Evolutionary conservation across 1,284 basidiomycete species (phyloP), one percentile per base, ranked within the genome.

Genomic region (Laetiporus sulphureus): DNA sequence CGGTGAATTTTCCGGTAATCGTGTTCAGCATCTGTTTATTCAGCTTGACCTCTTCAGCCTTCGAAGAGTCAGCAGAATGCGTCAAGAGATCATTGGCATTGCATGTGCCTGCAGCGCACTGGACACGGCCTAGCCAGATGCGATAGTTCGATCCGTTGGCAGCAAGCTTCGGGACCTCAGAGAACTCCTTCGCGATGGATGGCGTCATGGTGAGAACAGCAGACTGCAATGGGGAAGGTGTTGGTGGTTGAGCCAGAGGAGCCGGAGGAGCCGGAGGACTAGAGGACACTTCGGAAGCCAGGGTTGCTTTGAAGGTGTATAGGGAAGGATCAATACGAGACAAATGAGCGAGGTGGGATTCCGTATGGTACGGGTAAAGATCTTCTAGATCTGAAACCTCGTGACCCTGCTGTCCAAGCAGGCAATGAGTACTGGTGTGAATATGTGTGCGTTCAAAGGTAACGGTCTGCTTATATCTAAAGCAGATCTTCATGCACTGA

Each of bases 21-120:
- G 27, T n/a, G n/a, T 23, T 42, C 38, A 44, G 36, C 12, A 44
- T 36, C 22, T 36, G 37, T 22, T n/a, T 21, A 22, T 33, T 33
- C 7, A 33, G 32, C 32, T 10, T 18, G 16, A 11, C 8, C 7
- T 33, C 32, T 7, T 33, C 32, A 7, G 8, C 8, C 10, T 33
- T 16, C 7, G 10, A 7, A 10, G 8, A 8, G 16, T 33, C 32
- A n/a, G 27, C 27, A 29, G 27, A 8, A 8, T n/a, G 8, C 8
- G 27, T 29, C 27, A 29, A 29, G 27, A n/a, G n/a, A n/a, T n/a
- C n/a, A n/a, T n/a, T n/a, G n/a, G n/a, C n/a, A n/a, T n/a, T n/a
- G n/a, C n/a, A n/a, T n/a, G n/a, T n/a, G n/a, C n/a, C n/a, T n/a
- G n/a, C n/a, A n/a, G n/a, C n/a, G n/a, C n/a, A n/a, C n/a, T n/a